These are phyloP conservation scores for Globisporangium iwayamae DNA, from an alignment of 352 stramenopile species.

Conservation along the genomic window DNA sequence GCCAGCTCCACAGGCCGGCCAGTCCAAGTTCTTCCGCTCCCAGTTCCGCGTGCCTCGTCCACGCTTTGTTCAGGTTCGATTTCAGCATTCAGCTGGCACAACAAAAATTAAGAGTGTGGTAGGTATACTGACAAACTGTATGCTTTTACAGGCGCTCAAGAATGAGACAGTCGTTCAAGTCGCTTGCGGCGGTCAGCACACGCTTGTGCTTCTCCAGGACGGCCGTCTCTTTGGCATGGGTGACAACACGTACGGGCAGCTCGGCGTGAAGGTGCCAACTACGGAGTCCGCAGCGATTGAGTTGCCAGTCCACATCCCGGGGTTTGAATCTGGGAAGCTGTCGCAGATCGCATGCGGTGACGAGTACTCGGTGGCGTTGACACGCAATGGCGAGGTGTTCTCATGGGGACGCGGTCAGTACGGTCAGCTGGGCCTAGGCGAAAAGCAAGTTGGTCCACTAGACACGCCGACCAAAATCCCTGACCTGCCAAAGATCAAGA, in stretches of 20 bases:
- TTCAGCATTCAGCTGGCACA: neutral
- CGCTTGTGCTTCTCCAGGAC: constrained; percentile 60
- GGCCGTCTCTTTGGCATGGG: constrained; percentile 64
- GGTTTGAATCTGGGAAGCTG: constrained; percentile 22
- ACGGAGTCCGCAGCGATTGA: constrained; percentile 34
- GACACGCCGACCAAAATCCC: constrained; percentile 52
- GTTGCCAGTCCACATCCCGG: constrained; percentile 28
- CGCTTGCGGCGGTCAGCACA: constrained; percentile 65
- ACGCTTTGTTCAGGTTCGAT: constrained; percentile 54
- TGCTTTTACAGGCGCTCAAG: constrained; percentile 38
- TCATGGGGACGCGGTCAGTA: constrained; percentile 73
- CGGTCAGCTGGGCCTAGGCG: constrained; percentile 61
- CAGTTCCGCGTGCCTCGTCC: constrained; percentile 71
- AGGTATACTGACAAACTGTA: neutral
- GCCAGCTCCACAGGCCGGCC: constrained; percentile 35
- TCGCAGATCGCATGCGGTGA: constrained; percentile 57
- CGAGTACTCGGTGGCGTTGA: constrained; percentile 64
- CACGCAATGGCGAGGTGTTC: constrained; percentile 46
- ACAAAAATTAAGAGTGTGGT: neutral
- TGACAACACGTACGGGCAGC: constrained; percentile 70
- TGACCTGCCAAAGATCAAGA: constrained; percentile 52
- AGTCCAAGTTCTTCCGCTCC: constrained; percentile 79
- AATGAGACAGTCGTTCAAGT: constrained; percentile 54
- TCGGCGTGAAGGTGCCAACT: constrained; percentile 36
- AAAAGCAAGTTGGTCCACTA: constrained; percentile 27